phyloP scores from a whole-genome alignment of 495 filamentous ascomycete species.

The Penicillium waksmanii region DNA sequence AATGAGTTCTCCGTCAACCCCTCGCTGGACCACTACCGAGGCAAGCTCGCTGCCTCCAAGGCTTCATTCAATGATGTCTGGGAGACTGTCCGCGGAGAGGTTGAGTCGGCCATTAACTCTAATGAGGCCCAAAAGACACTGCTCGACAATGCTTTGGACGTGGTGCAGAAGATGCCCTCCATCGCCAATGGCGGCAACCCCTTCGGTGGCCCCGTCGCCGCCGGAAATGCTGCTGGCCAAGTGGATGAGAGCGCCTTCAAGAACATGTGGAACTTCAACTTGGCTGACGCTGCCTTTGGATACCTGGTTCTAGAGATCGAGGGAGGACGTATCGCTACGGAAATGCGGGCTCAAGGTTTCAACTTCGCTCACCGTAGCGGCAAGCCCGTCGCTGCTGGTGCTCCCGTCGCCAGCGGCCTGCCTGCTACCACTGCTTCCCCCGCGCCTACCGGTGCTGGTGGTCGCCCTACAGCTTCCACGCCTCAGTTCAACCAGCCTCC shows the following conservation, averaged over 20 bases:
- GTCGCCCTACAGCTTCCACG: constrained; percentile 31
- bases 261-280: constrained; percentile 99
- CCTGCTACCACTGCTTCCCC: constrained; percentile 48
- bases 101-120: constrained; percentile 87
- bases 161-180: constrained; percentile 95
- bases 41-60: constrained; percentile 98
- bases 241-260: constrained; percentile 99
- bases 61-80: constrained; percentile 99
- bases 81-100: constrained; percentile 97
- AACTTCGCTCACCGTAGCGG: constrained; percentile 91
- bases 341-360: constrained; percentile 98
- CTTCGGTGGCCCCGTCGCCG: constrained; percentile 84
- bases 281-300: constrained; percentile 96
- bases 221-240: constrained; percentile 74
- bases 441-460: constrained; percentile 34
- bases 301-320: constrained; percentile 95
- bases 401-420: constrained; percentile 36
- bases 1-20: constrained; percentile 99
- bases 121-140: constrained; percentile 92
- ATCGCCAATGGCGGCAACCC: constrained; percentile 95
- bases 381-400: constrained; percentile 46
- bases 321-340: constrained; percentile 90
- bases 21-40: constrained; percentile 96
- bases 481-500: constrained; percentile 51
- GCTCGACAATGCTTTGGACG: constrained; percentile 82